Percentiles rank a stretch among this genome's conserved stretches.
Evolutionary conservation across 1,139 yeast species (phyloP).

Genomic region (Candida sojae): DNA sequence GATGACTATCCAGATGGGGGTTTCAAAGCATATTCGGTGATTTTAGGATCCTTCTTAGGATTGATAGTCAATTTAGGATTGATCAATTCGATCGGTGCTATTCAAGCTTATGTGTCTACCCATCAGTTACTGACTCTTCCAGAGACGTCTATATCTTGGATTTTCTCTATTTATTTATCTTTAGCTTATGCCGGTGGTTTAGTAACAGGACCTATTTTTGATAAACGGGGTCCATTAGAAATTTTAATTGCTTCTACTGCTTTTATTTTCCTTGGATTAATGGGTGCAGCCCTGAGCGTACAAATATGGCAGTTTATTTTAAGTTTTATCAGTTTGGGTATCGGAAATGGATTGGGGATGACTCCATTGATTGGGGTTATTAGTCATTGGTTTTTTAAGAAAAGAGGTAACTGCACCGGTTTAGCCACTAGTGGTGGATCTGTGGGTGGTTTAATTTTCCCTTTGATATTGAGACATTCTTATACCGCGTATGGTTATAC

Average conservation of each 20-base stretch:
- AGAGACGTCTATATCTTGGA: conserved; percentile 61
- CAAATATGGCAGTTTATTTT: conserved; percentile 56
- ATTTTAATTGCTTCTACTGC: conserved; percentile 48
- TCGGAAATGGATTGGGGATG: conserved; percentile 58
- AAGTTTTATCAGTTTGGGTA: conserved; percentile 52
- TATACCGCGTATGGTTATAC: conserved; percentile 55
- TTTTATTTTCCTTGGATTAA: conserved; percentile 46
- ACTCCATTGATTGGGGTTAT: conserved; percentile 58
- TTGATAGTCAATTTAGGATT: conserved; percentile 61
- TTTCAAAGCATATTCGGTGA: conserved; percentile 55
- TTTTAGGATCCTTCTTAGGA: conserved; percentile 64
- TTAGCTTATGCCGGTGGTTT: conserved; percentile 60
- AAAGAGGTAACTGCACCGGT: conserved; percentile 58
- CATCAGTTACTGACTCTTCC: conserved; percentile 50
- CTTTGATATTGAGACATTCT: conserved; percentile 55
- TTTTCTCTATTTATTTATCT: conserved; percentile 62
- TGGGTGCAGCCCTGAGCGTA: conserved; percentile 52
- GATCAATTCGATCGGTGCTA: conserved; percentile 62
- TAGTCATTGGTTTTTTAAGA: conserved; percentile 58
- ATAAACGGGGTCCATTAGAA: conserved; percentile 45
- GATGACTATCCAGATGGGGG: conserved; percentile 66
- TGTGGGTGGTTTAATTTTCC: conserved; percentile 62
- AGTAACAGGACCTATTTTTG: conserved; percentile 46
- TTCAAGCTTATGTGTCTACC: conserved; percentile 58
- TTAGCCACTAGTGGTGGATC: conserved; percentile 65